Evolutionary conservation across 495 filamentous ascomycete species (phyloP).

Genomic region (Lasiosphaeria hispida): DNA sequence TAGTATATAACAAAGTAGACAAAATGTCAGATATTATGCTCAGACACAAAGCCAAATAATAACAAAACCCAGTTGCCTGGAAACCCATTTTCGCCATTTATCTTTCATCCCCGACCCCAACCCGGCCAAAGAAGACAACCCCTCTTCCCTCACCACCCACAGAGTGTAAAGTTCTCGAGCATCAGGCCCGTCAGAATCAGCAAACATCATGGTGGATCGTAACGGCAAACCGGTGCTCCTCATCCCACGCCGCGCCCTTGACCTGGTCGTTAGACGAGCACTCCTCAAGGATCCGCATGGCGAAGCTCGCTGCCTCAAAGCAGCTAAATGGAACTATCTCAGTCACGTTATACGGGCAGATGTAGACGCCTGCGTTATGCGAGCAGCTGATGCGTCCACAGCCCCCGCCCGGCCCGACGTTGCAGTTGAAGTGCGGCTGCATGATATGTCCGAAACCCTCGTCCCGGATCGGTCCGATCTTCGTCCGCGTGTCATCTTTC

Average conservation of each 20-base stretch:
- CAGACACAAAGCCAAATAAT: no score
- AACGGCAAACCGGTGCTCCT: neutral
- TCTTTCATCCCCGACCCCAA: no score
- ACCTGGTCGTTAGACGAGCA: neutral
- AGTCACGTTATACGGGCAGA: neutral
- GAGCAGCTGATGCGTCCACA: constrained; percentile 12
- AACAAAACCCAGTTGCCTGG: no score
- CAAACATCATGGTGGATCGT: neutral
- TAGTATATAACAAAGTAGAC: no score
- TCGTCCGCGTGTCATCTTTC: neutral
- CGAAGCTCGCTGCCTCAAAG: neutral
- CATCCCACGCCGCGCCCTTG: constrained; percentile 2
- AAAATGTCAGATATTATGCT: no score
- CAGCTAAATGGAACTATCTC: neutral
- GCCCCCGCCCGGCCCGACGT: neutral
- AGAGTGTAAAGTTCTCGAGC: neutral
- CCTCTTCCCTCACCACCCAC: neutral
- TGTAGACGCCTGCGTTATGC: constrained; percentile 3
- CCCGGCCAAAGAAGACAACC: no score
- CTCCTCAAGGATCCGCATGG: neutral
- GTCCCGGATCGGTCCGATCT: neutral
- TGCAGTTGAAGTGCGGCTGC: neutral
- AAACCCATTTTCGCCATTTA: no score
- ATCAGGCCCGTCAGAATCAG: neutral
- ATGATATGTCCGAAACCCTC: neutral